These are phyloP conservation scores for Murraya koenigii DNA, from an alignment of 345 rosid species.

Conservation along the genomic window DNA sequence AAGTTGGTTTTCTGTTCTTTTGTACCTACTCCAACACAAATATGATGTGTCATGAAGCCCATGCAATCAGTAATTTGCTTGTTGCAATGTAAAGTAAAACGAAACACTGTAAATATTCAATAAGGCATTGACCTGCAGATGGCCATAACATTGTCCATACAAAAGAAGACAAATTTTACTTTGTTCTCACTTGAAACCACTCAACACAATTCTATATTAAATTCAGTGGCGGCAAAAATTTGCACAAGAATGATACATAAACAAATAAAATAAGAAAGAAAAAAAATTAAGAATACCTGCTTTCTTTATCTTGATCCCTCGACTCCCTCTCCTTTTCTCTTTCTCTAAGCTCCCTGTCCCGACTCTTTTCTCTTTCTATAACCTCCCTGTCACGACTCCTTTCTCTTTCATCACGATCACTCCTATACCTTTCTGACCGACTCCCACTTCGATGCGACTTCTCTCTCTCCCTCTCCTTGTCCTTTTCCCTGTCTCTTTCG, in stretches of 20 bases:
- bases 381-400: constrained; percentile 1
- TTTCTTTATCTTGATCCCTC: constrained; percentile 67
- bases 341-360: constrained; percentile 56
- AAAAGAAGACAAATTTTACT: neutral
- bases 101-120: neutral
- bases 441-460: constrained; percentile 52
- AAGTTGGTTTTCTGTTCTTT: neutral
- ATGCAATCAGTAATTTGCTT: neutral
- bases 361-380: constrained; percentile 21
- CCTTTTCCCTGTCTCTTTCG: constrained; percentile 39
- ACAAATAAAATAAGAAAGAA: neutral
- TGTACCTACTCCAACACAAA: neutral
- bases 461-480: constrained; percentile 46
- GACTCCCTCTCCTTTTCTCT: constrained; percentile 56
- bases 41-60: neutral
- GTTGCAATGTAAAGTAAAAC: neutral
- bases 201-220: neutral
- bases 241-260: neutral
- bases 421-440: constrained; percentile 51
- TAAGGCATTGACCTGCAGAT: neutral
- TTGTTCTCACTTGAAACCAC: neutral
- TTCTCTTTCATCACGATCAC: constrained; percentile 44
- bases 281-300: constrained; percentile 49
- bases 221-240: neutral
- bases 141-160: neutral